Percentiles rank a stretch among this genome's conserved stretches.
Conservation (phyloP, 192 early-diverging fungal genomes). For the Mortierella claussenii region DNA sequence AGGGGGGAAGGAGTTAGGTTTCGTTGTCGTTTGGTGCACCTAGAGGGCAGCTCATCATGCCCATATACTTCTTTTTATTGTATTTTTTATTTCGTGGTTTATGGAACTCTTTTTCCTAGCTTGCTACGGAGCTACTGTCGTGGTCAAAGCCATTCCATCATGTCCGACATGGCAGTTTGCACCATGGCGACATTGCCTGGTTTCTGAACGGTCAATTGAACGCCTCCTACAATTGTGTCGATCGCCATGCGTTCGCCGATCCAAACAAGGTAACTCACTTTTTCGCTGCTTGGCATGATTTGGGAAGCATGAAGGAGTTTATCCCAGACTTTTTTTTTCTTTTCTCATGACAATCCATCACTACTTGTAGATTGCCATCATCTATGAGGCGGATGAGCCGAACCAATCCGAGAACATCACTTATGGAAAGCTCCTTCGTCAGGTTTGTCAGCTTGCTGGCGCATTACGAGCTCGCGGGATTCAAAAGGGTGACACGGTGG, state of each 20-base stretch:
- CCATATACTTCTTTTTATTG: too few species aligned
- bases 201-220: slow-evolving; percentile 93
- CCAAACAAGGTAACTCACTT: slow-evolving; percentile 75
- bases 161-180: slow-evolving; percentile 76
- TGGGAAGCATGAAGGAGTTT: too few species aligned
- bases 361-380: slow-evolving; percentile 86
- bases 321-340: too few species aligned
- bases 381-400: slow-evolving; percentile 93
- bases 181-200: slow-evolving; percentile 92
- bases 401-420: slow-evolving; percentile 81
- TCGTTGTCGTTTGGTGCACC: too few species aligned
- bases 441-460: slow-evolving; percentile 88
- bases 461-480: slow-evolving; percentile 85
- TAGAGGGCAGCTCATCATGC: too few species aligned
- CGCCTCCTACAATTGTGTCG: slow-evolving; percentile 93
- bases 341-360: too few species aligned
- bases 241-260: slow-evolving; percentile 83
- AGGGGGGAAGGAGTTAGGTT: too few species aligned
- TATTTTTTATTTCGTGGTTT: too few species aligned
- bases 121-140: slow-evolving; percentile 78
- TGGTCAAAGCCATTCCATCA: slow-evolving; percentile 85
- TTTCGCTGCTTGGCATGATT: too few species aligned
- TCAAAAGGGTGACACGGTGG: slow-evolving; percentile 92
- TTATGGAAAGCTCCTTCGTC: slow-evolving; percentile 81
- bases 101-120: too few species aligned